Conservation (phyloP, 352 stramenopile genomes). For the Globisporangium spinosum region DNA sequence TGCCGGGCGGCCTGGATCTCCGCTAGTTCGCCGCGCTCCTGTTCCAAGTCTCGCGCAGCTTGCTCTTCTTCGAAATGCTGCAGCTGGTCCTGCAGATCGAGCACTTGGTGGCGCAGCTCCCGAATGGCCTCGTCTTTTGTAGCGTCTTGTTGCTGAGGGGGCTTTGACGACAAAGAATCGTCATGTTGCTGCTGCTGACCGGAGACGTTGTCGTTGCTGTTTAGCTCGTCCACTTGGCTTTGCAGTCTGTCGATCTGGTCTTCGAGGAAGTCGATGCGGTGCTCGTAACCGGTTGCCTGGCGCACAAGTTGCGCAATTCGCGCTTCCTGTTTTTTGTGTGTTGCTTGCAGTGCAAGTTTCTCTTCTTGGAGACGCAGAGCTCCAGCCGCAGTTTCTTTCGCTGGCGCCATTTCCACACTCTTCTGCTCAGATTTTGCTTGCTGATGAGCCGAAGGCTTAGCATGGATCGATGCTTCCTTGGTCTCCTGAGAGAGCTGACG, state of each 20-base stretch:
- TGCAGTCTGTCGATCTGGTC: conserved; percentile 10
- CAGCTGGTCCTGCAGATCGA: conserved; percentile 21
- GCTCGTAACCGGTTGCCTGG: conserved; percentile 20
- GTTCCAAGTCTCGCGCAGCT: conserved; percentile 25
- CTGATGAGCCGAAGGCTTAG: neutral
- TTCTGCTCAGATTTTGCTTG: neutral
- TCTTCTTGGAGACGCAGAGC: conserved; percentile 23
- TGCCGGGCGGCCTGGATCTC: conserved; percentile 30
- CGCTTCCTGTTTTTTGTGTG: conserved; percentile 24
- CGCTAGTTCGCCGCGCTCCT: conserved; percentile 26
- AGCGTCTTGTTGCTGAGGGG: neutral
- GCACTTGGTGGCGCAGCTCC: conserved; percentile 17
- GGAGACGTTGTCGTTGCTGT: neutral
- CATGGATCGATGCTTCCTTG: neutral
- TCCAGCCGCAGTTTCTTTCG: conserved; percentile 6
- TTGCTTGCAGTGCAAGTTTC: conserved; percentile 19
- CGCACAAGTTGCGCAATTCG: conserved; percentile 25
- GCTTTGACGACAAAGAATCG: neutral
- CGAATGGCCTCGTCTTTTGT: conserved; percentile 18
- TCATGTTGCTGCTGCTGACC: neutral
- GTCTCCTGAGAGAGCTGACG: conserved; percentile 5
- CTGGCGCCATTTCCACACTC: neutral
- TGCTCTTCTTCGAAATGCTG: conserved; percentile 15
- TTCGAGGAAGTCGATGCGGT: conserved; percentile 13
- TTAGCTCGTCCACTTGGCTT: neutral